Conservation (phyloP, 2,329 filamentous ascomycete species). For the Tolypocladium album region DNA sequence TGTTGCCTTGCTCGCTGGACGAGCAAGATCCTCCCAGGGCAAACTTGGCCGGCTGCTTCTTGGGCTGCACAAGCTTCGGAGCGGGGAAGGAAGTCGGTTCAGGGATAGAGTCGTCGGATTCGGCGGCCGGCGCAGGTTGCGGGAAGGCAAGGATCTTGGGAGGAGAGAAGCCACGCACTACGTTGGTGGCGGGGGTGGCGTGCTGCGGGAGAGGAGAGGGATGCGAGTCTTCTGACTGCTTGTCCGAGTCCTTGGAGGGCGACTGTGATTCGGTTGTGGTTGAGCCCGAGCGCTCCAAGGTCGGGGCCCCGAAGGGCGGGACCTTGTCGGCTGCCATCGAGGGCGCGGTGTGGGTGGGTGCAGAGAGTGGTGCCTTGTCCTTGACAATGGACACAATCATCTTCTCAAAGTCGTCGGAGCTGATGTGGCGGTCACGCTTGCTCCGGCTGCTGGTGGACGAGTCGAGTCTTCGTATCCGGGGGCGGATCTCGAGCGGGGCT, state of each 20-base stretch:
- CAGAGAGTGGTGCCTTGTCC: constrained; percentile 55
- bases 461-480: constrained; percentile 60
- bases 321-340: constrained; percentile 31
- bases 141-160: constrained; percentile 48
- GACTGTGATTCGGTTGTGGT: constrained; percentile 32
- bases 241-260: constrained; percentile 50
- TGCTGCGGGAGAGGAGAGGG: constrained; percentile 16
- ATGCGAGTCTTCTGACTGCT: constrained; percentile 16
- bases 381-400: constrained; percentile 92
- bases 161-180: constrained; percentile 80
- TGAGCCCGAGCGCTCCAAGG: constrained; percentile 30
- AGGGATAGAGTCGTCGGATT: constrained; percentile 45
- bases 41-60: constrained; percentile 52
- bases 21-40: constrained; percentile 73
- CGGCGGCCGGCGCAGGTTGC: constrained; percentile 37
- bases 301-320: constrained; percentile 19
- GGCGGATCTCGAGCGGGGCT: constrained; percentile 50
- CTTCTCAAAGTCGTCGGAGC: constrained; percentile 84
- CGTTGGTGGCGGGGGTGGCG: constrained; percentile 36
- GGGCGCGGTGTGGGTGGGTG: constrained; percentile 17
- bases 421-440: constrained; percentile 79
- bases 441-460: constrained; percentile 61
- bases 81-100: constrained; percentile 46
- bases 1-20: constrained; percentile 47
- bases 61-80: constrained; percentile 57